phyloP scores from a whole-genome alignment of 2,329 filamentous ascomycete genomes.

The Venturiaceae sp. region DNA sequence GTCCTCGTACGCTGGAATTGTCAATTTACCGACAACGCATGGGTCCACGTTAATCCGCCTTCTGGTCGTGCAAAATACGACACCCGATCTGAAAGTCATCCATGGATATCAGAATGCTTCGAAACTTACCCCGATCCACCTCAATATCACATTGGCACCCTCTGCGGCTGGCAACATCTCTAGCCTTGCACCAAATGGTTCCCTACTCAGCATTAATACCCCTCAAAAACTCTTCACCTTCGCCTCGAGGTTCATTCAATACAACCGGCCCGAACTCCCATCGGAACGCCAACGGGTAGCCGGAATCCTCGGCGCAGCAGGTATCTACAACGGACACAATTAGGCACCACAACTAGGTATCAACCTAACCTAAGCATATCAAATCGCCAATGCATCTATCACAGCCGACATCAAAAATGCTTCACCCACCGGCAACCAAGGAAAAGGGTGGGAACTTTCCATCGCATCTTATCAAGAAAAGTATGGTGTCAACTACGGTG shows the following conservation, averaged over 20 bases:
- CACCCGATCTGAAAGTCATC: not conserved
- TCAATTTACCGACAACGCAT: slow-evolving; percentile 10
- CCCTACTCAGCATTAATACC: not conserved
- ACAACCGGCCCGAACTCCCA: slow-evolving; percentile 8
- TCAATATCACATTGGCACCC: not conserved
- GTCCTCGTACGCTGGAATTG: slow-evolving; percentile 1
- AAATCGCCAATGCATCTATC: slow-evolving; percentile 6
- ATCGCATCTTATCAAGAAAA: not conserved
- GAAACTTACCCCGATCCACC: not conserved
- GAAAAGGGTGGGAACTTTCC: not conserved
- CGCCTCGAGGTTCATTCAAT: slow-evolving; percentile 7
- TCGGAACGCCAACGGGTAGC: slow-evolving; percentile 8
- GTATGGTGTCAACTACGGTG: not conserved
- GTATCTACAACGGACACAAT: slow-evolving; percentile 6
- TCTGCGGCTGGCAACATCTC: not conserved
- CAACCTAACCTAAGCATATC: slow-evolving; percentile 7
- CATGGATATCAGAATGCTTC: not conserved
- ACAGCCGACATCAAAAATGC: not conserved
- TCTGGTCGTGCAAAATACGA: slow-evolving; percentile 6
- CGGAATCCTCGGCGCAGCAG: slow-evolving; percentile 8
- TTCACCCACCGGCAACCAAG: not conserved
- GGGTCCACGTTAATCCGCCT: slow-evolving; percentile 12
- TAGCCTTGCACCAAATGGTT: not conserved
- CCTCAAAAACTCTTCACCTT: slow-evolving; percentile 7
- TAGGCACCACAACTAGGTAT: slow-evolving; percentile 3